Evolutionary conservation across 2,329 filamentous ascomycete species (phyloP).

Genomic region (Sporothrix luriei): DNA sequence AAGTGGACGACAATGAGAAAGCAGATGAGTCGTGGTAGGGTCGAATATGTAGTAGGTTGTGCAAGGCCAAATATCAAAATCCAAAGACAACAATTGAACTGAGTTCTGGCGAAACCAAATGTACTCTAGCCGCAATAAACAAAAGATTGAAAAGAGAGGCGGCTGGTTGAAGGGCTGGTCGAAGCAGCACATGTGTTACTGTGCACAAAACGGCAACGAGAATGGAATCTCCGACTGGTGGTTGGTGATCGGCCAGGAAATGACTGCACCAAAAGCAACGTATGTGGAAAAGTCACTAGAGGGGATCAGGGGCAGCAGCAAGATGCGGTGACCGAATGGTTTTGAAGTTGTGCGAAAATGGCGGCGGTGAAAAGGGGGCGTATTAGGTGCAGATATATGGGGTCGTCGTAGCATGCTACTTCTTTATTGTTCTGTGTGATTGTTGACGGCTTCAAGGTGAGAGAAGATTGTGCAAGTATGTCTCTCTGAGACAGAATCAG

Average conservation of each 20-base stretch:
- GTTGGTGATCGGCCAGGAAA: neutral
- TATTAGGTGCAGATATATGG: slow-evolving; percentile 17
- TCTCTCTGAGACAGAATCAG: neutral
- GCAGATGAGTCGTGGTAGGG: neutral
- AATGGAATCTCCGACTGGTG: neutral
- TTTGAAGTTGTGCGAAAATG: slow-evolving; percentile 17
- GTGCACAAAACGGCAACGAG: slow-evolving; percentile 6
- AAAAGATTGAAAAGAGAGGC: slow-evolving; percentile 10
- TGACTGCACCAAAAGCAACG: neutral
- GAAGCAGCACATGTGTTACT: slow-evolving; percentile 13
- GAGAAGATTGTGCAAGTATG: neutral
- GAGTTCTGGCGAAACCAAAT: neutral
- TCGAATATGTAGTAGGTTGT: no score
- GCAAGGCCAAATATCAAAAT: neutral
- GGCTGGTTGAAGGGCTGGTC: slow-evolving; percentile 6
- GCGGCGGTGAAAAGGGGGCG: slow-evolving; percentile 30
- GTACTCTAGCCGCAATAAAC: neutral
- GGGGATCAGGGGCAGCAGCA: slow-evolving; percentile 6
- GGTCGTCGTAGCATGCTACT: neutral
- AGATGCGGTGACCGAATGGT: slow-evolving; percentile 30
- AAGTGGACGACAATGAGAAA: neutral
- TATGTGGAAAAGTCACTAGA: neutral
- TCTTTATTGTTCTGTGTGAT: neutral
- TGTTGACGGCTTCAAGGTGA: slow-evolving; percentile 1
- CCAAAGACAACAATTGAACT: neutral